Percentiles rank a stretch among this genome's conserved stretches.
These are phyloP conservation scores for Colletotrichum siamense DNA, from an alignment of 2,329 filamentous ascomycete genomes.

Conservation along the genomic window DNA sequence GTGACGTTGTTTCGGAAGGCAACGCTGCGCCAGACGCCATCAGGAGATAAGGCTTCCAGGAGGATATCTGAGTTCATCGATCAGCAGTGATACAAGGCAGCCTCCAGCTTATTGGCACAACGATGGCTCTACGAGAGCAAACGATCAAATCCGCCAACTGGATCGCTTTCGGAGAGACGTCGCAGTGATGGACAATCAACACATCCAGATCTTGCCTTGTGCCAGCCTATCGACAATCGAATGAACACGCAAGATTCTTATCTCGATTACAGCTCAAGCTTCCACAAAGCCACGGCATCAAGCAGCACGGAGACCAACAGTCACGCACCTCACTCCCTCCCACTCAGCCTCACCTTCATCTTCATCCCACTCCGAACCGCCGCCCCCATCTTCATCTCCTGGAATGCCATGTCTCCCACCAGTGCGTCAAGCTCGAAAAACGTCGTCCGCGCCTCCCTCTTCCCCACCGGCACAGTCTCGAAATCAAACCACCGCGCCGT, in stretches of 20 bases:
- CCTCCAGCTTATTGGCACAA: neutral
- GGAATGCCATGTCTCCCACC: slow-evolving; percentile 25
- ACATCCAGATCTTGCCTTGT: neutral
- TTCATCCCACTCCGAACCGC: neutral
- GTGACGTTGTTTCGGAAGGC: neutral
- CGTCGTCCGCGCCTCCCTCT: neutral
- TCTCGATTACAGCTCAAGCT: neutral
- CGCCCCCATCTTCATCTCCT: slow-evolving; percentile 18
- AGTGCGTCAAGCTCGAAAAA: slow-evolving; percentile 27
- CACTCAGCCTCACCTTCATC: neutral
- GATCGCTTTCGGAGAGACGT: neutral
- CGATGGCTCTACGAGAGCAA: neutral
- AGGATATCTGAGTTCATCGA: neutral
- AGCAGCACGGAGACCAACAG: neutral
- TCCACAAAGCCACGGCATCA: neutral
- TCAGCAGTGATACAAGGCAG: neutral
- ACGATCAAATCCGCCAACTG: neutral
- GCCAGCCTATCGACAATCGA: neutral
- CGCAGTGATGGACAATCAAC: neutral
- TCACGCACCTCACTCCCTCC: neutral
- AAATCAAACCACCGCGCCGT: slow-evolving; percentile 27
- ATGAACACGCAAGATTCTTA: neutral
- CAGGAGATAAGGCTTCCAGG: neutral
- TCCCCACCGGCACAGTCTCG: slow-evolving; percentile 18
- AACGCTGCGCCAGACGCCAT: neutral